Conservation (phyloP, 108 stramenopile genomes). For the Aureococcus anophagefferens region DNA sequence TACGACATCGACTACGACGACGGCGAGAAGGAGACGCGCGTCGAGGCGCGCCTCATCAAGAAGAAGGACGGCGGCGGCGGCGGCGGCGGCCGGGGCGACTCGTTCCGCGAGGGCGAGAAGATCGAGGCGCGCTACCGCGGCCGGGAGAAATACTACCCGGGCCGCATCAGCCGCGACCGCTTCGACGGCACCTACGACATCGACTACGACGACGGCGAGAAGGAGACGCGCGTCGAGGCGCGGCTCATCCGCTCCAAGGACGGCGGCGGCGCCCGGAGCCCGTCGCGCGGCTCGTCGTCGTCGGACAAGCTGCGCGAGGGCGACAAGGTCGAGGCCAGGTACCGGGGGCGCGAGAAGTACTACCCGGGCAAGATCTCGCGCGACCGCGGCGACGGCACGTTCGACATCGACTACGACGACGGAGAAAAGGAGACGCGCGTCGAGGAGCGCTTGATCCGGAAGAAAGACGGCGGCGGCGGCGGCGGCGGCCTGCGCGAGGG, state of each 20-base stretch:
- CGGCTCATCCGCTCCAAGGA: neutral
- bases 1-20: constrained; percentile 35
- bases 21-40: constrained; percentile 30
- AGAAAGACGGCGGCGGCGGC: too few relatives aligned
- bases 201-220: constrained; percentile 9
- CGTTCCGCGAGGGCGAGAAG: constrained; percentile 21
- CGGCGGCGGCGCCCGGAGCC: neutral
- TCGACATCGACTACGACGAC: constrained; percentile 39
- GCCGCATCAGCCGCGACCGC: neutral
- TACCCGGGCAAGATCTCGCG: constrained; percentile 19
- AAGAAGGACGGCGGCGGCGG: constrained; percentile 5
- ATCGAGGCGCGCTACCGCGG: constrained; percentile 44
- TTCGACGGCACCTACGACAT: constrained; percentile 46
- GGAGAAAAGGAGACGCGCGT: constrained; percentile 17
- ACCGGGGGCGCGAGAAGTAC: constrained; percentile 21
- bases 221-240: constrained; percentile 15
- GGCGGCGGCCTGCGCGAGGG: neutral
- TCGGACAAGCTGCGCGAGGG: constrained; percentile 5
- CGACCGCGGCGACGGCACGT: constrained; percentile 19
- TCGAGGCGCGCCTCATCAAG: constrained; percentile 19
- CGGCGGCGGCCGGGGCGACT: neutral
- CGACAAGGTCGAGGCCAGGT: constrained; percentile 33
- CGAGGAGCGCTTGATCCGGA: neutral
- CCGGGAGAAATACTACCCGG: constrained; percentile 7
- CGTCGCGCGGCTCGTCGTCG: neutral